These are phyloP conservation scores for Phytopythium delawarense DNA, from an alignment of 352 stramenopile genomes.

Conservation along the genomic window DNA sequence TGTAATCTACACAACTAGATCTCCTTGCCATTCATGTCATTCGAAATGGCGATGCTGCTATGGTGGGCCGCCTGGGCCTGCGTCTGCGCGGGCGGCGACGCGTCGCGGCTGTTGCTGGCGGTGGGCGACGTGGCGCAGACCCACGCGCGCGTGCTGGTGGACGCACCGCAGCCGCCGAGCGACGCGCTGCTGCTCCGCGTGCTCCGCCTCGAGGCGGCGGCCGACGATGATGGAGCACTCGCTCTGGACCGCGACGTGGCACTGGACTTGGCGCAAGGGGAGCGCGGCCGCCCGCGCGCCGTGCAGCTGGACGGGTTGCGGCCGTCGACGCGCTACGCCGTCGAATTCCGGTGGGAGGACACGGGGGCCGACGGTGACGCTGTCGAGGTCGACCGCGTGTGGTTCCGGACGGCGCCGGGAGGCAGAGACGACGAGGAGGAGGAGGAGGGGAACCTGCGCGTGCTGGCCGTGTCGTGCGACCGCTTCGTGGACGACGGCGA, in stretches of 20 bases:
- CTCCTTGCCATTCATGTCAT: too few relatives aligned
- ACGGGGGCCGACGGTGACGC: neutral
- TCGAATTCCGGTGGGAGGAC: conserved; percentile 17
- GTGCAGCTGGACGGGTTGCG: conserved; percentile 26
- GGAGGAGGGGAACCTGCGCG: conserved; percentile 2
- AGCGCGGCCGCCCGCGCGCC: conserved; percentile 15
- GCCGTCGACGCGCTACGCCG: conserved; percentile 33
- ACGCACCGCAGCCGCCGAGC: conserved; percentile 14
- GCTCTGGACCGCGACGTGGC: neutral
- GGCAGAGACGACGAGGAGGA: neutral
- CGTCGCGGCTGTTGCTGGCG: conserved; percentile 30
- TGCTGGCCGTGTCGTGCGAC: conserved; percentile 56
- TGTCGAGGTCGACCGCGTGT: conserved; percentile 5
- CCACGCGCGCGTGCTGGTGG: conserved; percentile 44
- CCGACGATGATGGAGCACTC: neutral
- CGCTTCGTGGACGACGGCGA: conserved; percentile 56
- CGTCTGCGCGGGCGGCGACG: neutral
- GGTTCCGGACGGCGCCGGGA: conserved; percentile 13
- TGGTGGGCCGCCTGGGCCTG: neutral
- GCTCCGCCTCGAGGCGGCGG: neutral
- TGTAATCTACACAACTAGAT: too few relatives aligned
- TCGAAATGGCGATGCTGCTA: neutral
- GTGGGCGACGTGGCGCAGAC: conserved; percentile 47
- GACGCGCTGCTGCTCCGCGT: conserved; percentile 14
- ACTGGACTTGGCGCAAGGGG: neutral